Percentiles rank a stretch among this genome's conserved stretches.
Evolutionary conservation across 2,329 filamentous ascomycete genomes (phyloP).

Genomic region (Arthrocladium fulminans): DNA sequence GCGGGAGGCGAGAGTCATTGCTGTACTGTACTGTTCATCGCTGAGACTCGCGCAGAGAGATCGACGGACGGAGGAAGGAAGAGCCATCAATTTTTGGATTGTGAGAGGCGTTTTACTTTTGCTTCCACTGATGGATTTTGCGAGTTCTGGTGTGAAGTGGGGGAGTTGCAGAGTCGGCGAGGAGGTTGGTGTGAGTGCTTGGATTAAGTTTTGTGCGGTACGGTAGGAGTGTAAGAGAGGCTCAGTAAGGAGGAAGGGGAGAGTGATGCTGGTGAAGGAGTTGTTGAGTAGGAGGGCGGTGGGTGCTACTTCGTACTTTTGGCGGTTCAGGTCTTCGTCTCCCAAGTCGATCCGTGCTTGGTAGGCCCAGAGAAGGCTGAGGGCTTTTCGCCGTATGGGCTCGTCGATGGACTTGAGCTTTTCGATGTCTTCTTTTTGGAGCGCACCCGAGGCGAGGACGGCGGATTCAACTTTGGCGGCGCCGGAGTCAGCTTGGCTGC

Average conservation of each 20-base stretch:
- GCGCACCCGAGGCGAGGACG: constrained; percentile 56
- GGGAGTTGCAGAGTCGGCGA: constrained; percentile 90
- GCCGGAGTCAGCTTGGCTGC: constrained; percentile 69
- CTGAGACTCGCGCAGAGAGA: constrained; percentile 58
- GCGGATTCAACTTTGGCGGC: constrained; percentile 76
- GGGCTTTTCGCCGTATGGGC: constrained; percentile 69
- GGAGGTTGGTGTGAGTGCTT: constrained; percentile 72
- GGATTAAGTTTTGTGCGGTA: constrained; percentile 76
- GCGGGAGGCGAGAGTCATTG: constrained; percentile 69
- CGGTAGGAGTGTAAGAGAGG: constrained; percentile 77
- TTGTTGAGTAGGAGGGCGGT: constrained; percentile 78
- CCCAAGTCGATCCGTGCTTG: constrained; percentile 79
- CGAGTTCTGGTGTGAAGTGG: constrained; percentile 60
- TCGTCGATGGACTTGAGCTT: constrained; percentile 73
- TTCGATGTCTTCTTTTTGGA: constrained; percentile 65
- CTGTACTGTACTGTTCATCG: constrained; percentile 66
- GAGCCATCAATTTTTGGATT: constrained; percentile 80
- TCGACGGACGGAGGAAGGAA: constrained; percentile 66
- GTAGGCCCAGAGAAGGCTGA: constrained; percentile 91
- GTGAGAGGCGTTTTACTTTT: constrained; percentile 62
- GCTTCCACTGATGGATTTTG: constrained; percentile 45
- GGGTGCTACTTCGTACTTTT: constrained; percentile 83
- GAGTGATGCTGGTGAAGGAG: constrained; percentile 74
- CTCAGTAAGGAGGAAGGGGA: constrained; percentile 75
- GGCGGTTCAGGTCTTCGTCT: constrained; percentile 60